Evolutionary conservation across 2,329 filamentous ascomycete species (phyloP), one percentile per base, ranked within the genome.

Genomic region (Paracoccidioides brasiliensis): DNA sequence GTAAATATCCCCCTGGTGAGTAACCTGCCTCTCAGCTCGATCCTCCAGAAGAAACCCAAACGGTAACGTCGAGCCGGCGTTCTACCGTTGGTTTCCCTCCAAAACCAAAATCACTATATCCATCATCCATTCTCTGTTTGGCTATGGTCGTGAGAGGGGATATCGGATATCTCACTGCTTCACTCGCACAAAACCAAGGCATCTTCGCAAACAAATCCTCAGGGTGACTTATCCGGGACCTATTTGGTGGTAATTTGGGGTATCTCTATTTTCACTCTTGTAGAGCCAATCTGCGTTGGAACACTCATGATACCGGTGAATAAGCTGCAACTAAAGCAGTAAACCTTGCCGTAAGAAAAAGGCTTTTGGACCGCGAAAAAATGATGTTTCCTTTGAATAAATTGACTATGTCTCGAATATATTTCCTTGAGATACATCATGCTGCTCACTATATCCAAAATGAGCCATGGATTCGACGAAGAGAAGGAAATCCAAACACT

Each of bases 71-170:
- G 22, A 22, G 22, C 22, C 22, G 22, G 22, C 22, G 22, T n/a
- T 5, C 40, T 42, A 12, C 10, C 40, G 3, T 5, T 42, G 10
- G 12, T 22, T n/a, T n/a, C 14, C 40, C 40, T 4, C 63, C 70
- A 0, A 80, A 78, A 51, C 80, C 81, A 0, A 68, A 77, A 3
- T 88, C 84, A 0, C 70, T 87, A 0, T 84, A 88, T 58, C 85
- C 86, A 0, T 77, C 82, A 0, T 74, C 78, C 0, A 81, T 90
- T 2, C 70, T 90, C 0, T 83, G 83, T 0, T 73, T 78, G n/a
- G 80, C 80, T 2, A 91, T 91, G 86, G 79, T 85, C 0, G 81
- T 86, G 0, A 76, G 86, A n/a, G 86, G 87, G 0, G 86, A 93
- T 65, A 88, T 91, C 37, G 86, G 86, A 0, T 89, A 89, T 58